These are phyloP conservation scores for Penicillium bialowiezense DNA, from an alignment of 495 filamentous ascomycete genomes.

Conservation along the genomic window DNA sequence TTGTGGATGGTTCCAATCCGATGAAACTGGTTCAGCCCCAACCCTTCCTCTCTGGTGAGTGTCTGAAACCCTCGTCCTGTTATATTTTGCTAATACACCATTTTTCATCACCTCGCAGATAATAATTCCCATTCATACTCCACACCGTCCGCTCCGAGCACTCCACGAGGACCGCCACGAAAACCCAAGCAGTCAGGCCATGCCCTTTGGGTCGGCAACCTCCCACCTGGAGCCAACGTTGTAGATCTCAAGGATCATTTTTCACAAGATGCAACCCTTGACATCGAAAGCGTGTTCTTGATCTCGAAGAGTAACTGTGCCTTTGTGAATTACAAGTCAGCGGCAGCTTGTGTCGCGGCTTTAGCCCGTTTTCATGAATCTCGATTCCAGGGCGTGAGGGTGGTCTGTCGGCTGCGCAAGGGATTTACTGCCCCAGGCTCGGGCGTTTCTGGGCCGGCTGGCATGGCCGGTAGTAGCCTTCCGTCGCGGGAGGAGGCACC, in stretches of 20 bases:
- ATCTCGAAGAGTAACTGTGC: constrained; percentile 98
- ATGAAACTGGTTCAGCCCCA: constrained; percentile 19
- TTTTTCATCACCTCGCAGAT: constrained; percentile 15
- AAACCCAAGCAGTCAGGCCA: constrained; percentile 93
- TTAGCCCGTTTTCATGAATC: constrained; percentile 88
- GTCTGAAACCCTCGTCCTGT: not conserved
- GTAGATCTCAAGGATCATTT: constrained; percentile 87
- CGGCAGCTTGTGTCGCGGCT: constrained; percentile 70
- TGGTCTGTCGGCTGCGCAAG: constrained; percentile 89
- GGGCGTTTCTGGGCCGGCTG: constrained; percentile 12
- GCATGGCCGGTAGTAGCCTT: not conserved
- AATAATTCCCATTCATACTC: constrained; percentile 13
- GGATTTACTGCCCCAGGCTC: constrained; percentile 36
- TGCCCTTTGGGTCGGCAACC: constrained; percentile 95
- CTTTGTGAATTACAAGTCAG: constrained; percentile 93
- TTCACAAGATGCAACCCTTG: constrained; percentile 70
- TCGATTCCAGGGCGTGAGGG: constrained; percentile 76
- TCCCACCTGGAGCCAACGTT: constrained; percentile 77
- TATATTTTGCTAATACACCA: constrained; percentile 1
- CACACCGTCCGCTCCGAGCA: constrained; percentile 28
- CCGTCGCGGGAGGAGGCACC: constrained; percentile 2
- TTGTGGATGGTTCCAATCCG: constrained; percentile 44
- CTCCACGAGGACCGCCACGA: constrained; percentile 82
- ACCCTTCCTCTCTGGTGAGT: constrained; percentile 25
- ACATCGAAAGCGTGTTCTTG: constrained; percentile 87